A percentile compares a stretch with the other conserved stretches of the same genome.
These are phyloP conservation scores for Geum urbanum DNA, from an alignment of 306 rosid species.

Conservation along the genomic window DNA sequence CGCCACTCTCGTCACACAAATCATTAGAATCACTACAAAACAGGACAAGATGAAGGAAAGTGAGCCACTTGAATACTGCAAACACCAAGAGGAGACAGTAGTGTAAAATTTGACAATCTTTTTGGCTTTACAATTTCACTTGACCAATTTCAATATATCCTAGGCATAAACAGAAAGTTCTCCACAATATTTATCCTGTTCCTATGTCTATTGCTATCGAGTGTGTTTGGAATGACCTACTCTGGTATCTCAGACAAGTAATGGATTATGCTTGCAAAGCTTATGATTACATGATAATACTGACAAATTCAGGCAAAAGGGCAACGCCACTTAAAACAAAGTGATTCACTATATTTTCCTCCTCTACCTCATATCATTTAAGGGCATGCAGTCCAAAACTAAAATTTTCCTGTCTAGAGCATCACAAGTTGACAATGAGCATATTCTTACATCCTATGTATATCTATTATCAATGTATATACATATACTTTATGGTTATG, in stretches of 20 bases:
- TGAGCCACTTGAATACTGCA: neutral
- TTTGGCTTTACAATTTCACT: too few species aligned
- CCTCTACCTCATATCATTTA: neutral
- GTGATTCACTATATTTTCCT: neutral
- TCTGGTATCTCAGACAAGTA: neutral
- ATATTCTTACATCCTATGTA: too few species aligned
- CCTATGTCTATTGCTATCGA: neutral
- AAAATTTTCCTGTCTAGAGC: neutral
- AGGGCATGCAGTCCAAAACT: neutral
- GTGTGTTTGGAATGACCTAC: neutral
- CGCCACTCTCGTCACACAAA: constrained; percentile 75
- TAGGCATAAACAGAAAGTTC: too few species aligned
- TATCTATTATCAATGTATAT: too few species aligned
- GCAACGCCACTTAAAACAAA: neutral
- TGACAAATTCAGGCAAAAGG: neutral
- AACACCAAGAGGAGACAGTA: neutral
- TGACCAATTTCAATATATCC: too few species aligned
- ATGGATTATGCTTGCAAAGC: neutral
- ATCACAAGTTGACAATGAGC: neutral
- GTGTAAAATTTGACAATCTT: too few species aligned
- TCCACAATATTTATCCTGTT: neutral
- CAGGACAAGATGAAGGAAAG: constrained; percentile 24
- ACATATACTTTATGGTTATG: neutral
- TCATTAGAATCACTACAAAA: constrained; percentile 60
- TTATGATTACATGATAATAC: neutral